Percentiles rank a stretch among this genome's conserved stretches.
Evolutionary conservation across 106 monocot species (phyloP).

Genomic region (Allium sativum): DNA sequence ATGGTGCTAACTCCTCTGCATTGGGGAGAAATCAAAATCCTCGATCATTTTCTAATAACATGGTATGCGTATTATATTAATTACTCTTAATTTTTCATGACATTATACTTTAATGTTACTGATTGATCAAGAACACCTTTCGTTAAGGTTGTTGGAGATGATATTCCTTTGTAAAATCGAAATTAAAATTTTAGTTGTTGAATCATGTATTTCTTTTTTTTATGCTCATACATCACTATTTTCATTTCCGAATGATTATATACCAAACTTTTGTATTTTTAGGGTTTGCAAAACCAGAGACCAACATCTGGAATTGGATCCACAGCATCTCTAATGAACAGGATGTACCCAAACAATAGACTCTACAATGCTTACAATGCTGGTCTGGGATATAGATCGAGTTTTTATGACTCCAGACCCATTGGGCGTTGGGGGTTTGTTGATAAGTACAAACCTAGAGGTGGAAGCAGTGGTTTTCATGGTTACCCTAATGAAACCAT

Average conservation of each 20-base stretch:
- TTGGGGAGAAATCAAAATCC: constrained; percentile 41
- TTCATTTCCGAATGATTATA: neutral
- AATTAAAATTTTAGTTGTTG: neutral
- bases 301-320: constrained; percentile 48
- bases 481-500: constrained; percentile 48
- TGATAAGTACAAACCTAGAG: constrained; percentile 42
- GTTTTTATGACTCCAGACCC: constrained; percentile 41
- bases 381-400: constrained; percentile 35
- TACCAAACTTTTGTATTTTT: constrained; percentile 11
- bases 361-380: constrained; percentile 35
- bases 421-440: constrained; percentile 29
- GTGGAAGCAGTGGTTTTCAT: constrained; percentile 41
- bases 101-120: too few relatives aligned
- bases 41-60: constrained; percentile 23
- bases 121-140: too few relatives aligned
- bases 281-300: constrained; percentile 41
- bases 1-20: constrained; percentile 13
- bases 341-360: constrained; percentile 40
- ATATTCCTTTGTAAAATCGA: constrained; percentile 14
- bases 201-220: neutral
- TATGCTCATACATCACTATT: neutral
- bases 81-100: too few relatives aligned
- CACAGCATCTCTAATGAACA: constrained; percentile 30
- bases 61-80: constrained; percentile 21
- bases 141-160: too few relatives aligned